Conservation (phyloP, 2,329 filamentous ascomycete species). For the Colletotrichum acutatum region DNA sequence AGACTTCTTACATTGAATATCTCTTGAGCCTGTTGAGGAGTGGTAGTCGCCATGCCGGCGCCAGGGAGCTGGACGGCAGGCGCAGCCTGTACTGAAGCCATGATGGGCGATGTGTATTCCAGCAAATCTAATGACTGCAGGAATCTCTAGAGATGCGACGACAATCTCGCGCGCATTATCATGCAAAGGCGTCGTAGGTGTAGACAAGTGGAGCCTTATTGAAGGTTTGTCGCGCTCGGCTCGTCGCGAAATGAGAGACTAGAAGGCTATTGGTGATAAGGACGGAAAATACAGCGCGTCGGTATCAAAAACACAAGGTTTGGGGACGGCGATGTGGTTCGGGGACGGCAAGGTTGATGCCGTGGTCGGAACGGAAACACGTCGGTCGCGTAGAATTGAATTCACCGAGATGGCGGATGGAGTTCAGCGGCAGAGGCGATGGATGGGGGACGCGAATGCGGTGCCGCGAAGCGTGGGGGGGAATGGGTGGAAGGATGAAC, state of each 20-base stretch:
- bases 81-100: slow-evolving; percentile 84
- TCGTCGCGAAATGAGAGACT: slow-evolving; percentile 37
- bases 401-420: slow-evolving; percentile 35
- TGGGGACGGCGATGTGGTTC: slow-evolving; percentile 21
- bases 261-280: slow-evolving; percentile 27
- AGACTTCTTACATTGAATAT: slow-evolving; percentile 69
- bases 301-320: not conserved
- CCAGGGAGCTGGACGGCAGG: slow-evolving; percentile 75
- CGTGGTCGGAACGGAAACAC: slow-evolving; percentile 26
- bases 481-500: slow-evolving; percentile 42
- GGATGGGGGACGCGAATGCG: slow-evolving; percentile 21
- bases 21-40: slow-evolving; percentile 81
- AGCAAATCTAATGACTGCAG: slow-evolving; percentile 34
- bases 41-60: slow-evolving; percentile 73
- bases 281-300: slow-evolving; percentile 34
- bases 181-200: slow-evolving; percentile 20
- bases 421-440: slow-evolving; percentile 24
- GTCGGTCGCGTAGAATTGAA: slow-evolving; percentile 31
- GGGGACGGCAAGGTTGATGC: slow-evolving; percentile 23
- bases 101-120: slow-evolving; percentile 47
- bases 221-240: slow-evolving; percentile 32
- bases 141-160: slow-evolving; percentile 35
- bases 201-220: slow-evolving; percentile 28
- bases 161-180: slow-evolving; percentile 36
- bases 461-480: slow-evolving; percentile 36